phyloP scores from a whole-genome alignment of 805 yeast genomes.

The Lachancea quebecensis region DNA sequence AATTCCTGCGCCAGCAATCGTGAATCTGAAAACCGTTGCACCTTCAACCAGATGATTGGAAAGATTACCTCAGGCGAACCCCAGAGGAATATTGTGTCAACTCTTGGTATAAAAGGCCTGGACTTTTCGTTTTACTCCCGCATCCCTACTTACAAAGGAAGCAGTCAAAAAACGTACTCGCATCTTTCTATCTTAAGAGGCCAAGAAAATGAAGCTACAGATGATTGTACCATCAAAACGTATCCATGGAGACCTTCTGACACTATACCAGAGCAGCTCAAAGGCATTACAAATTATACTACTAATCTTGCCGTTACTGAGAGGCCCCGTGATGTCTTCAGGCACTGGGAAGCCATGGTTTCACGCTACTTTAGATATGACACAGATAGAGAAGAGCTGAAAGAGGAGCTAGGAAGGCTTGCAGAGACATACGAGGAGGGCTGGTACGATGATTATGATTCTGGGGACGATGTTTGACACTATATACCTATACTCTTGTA shows the following conservation, averaged over 20 bases:
- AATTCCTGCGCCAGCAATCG: slow-evolving; percentile 18
- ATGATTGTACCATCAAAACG: slow-evolving; percentile 9
- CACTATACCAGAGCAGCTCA: slow-evolving; percentile 21
- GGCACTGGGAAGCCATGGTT: slow-evolving; percentile 29
- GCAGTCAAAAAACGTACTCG: slow-evolving; percentile 15
- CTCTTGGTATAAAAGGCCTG: slow-evolving; percentile 8
- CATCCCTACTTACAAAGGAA: slow-evolving; percentile 9
- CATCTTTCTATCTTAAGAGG: slow-evolving; percentile 18
- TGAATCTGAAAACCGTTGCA: slow-evolving; percentile 10
- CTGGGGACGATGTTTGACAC: slow-evolving; percentile 32
- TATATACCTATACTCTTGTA: too few species aligned
- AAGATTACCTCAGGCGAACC: slow-evolving; percentile 19
- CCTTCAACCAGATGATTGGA: slow-evolving; percentile 12
- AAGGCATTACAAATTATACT: slow-evolving; percentile 6
- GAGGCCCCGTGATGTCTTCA: slow-evolving; percentile 24
- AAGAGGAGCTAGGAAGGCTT: slow-evolving; percentile 41
- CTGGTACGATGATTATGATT: slow-evolving; percentile 41
- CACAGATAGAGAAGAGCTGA: slow-evolving; percentile 44
- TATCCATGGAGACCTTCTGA: slow-evolving; percentile 23
- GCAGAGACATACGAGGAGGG: slow-evolving; percentile 46
- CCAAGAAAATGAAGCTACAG: not conserved
- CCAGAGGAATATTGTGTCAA: slow-evolving; percentile 21
- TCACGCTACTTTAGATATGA: slow-evolving; percentile 34
- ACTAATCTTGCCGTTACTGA: slow-evolving; percentile 22
- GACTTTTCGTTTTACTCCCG: slow-evolving; percentile 20